A percentile compares a stretch with the other conserved stretches of the same genome.
Evolutionary conservation across 2,329 filamentous ascomycete species (phyloP).

Genomic region (Exophiala oligosperma): DNA sequence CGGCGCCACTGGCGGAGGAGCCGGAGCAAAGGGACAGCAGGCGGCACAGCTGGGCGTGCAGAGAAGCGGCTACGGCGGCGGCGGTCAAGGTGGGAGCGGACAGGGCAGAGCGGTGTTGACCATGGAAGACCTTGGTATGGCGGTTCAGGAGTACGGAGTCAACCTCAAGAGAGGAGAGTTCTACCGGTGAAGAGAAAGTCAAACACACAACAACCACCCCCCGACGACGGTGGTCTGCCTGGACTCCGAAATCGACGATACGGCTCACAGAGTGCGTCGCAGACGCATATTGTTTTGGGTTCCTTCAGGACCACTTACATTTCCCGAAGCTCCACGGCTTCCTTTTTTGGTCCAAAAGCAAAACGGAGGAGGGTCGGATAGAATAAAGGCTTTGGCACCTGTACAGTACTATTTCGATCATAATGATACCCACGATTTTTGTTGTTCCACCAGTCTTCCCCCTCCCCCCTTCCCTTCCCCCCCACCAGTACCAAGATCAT

Average conservation of each 20-base stretch:
- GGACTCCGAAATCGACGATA: not conserved
- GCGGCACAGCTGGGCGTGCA: conserved; percentile 67
- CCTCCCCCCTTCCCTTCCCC: too few species aligned
- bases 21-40: conserved; percentile 51
- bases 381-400: not conserved
- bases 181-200: conserved; percentile 63
- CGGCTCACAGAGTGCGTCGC: not conserved
- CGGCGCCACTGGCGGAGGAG: conserved; percentile 35
- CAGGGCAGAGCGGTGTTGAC: conserved; percentile 93
- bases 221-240: not conserved
- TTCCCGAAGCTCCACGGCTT: not conserved
- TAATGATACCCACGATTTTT: too few species aligned
- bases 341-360: not conserved
- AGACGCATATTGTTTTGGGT: not conserved
- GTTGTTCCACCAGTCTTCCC: too few species aligned
- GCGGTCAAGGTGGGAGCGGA: conserved; percentile 76
- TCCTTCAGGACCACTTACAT: not conserved
- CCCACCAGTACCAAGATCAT: too few species aligned
- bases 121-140: conserved; percentile 99
- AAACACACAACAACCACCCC: too few species aligned
- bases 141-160: conserved; percentile 94
- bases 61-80: conserved; percentile 78
- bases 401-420: too few species aligned
- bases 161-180: conserved; percentile 98
- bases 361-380: not conserved